Base-by-base conservation (phyloP, 805 yeast genomes). In the Tetrapisispora namnaoensis region DNA sequence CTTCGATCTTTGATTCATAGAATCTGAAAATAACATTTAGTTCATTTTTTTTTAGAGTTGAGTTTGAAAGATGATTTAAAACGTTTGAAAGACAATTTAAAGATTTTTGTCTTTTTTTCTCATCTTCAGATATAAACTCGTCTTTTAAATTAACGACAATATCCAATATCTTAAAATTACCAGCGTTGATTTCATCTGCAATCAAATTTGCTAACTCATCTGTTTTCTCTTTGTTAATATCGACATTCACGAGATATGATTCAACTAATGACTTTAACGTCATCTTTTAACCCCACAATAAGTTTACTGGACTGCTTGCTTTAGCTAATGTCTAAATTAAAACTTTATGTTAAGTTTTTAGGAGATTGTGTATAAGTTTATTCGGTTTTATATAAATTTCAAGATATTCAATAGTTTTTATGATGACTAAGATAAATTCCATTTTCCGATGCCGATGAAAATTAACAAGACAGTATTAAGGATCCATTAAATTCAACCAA, bases 1-100 rank as follows among this genome's bases (percentile, higher is more conserved):
- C 96, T 13, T 80, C 84, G 21, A 87, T 63, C 54, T 91, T 83
- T 17, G 80, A 79, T 16, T 74, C 51, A 48, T 79, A 75, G 62
- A 91, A 91, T 6, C 75, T 59, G 27, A 62, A 64, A 16, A 71
- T 54, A 8, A 71, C 74, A 14, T 65, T 57, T 4, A 69, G 57
- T 42, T 74, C 77, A 47, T 72, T 71, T 9, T 66, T 60, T 14
- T 62, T 56, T 21, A 78, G 60, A 10, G 56, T 57, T 6, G 61
- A 54, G 0, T 55, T 37, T 0, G 66, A 51, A 3, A 75, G 50
- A 14, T 59, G 54, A 2, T 54, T 50, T 27, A 78, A 52, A 1
- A 71, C 66, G 2, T 64, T 61, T 0, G 79, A 58, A 8, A 78
- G 57, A 46, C 78, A 76, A 21, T 55, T 51, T 3, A 77, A 63